Base-by-base conservation (phyloP, 257 asterid species). In the Solanum corneliomulleri region DNA sequence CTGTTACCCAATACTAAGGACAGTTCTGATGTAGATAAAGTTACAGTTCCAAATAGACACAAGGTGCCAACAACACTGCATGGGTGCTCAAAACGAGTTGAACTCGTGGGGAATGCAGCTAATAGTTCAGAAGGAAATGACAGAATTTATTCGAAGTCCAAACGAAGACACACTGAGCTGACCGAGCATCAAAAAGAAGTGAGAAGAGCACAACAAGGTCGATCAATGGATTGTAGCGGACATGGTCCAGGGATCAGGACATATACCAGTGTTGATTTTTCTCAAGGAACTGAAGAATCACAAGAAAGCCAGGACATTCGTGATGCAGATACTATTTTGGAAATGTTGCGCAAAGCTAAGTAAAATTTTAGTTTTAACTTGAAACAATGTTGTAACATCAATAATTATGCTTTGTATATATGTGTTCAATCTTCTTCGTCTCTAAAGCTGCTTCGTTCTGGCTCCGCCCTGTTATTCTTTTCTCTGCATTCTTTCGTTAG, bases 161-260 rank as follows among this genome's bases (percentile, higher is more conserved):
- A 94, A 92, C 89, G 98, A 88, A 91, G 89, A 89, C 82, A 86
- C 7, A 82, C 80, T 62, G 94, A 92, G 89, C 91, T 96, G 87
- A 96, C 98, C 3, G 98, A 94, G 58, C 98, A 89, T 90, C 98
- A 94, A 90, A 94, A 88, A 85, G 98, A 94, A 92, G 98, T 94
- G 86, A 92, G 98, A 89, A 91, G 93, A 86, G 98, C 96, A 56
- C 98, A 94, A 75, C 94, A 92, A 91, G 98, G 98, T 71, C 91
- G 95, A 41, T 60, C 87, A 5, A 89, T 80, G 82, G 98, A 94
- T 89, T 91, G 95, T 89, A 85, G 56, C 88, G 95, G 97, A 15
- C 98, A 90, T 71, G 97, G 98, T 82, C 98, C 96, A 41, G 98
- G 98, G 29, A 84, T 94, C 70, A 89, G 90, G 64, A 94, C 98